Conservation (phyloP, 129 eudicot genomes). For the Flaveria robusta region DNA sequence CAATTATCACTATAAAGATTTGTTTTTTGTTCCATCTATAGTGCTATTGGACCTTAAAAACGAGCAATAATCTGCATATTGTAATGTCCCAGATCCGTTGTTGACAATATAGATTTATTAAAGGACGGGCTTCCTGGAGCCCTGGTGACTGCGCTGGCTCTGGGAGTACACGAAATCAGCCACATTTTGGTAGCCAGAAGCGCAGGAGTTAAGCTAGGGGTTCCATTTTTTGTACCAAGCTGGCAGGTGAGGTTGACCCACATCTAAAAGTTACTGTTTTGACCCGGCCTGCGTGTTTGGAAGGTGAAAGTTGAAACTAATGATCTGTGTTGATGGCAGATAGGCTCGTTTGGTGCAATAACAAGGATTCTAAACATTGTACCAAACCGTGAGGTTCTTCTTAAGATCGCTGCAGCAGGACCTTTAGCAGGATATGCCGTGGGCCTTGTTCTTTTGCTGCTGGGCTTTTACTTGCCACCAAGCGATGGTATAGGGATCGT, state of each 20-base stretch:
- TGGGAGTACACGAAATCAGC: constrained; percentile 90
- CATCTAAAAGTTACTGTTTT: not conserved
- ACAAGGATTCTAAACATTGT: constrained; percentile 87
- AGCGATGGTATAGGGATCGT: constrained; percentile 72
- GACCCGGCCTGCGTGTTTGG: not conserved
- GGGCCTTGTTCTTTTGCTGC: constrained; percentile 78
- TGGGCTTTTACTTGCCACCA: constrained; percentile 88
- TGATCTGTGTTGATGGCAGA: constrained; percentile 74
- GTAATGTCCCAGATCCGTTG: constrained; percentile 63
- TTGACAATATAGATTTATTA: constrained; percentile 71
- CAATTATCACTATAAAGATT: not conserved
- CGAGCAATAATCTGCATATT: constrained; percentile 27
- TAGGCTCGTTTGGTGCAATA: constrained; percentile 96
- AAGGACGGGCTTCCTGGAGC: constrained; percentile 94
- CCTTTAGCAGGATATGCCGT: constrained; percentile 92
- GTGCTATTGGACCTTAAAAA: not conserved
- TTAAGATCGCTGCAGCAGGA: constrained; percentile 95
- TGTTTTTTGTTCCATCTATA: not conserved
- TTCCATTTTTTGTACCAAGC: constrained; percentile 93
- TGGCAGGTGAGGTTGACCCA: constrained; percentile 80
- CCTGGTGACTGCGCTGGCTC: constrained; percentile 82
- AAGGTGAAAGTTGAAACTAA: constrained; percentile 30
- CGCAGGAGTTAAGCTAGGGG: constrained; percentile 74
- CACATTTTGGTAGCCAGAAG: constrained; percentile 74
- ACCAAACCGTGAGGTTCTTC: constrained; percentile 86